Evolutionary conservation across 768 basidiomycete genomes (phyloP).

Genomic region (Trametes cubensis): DNA sequence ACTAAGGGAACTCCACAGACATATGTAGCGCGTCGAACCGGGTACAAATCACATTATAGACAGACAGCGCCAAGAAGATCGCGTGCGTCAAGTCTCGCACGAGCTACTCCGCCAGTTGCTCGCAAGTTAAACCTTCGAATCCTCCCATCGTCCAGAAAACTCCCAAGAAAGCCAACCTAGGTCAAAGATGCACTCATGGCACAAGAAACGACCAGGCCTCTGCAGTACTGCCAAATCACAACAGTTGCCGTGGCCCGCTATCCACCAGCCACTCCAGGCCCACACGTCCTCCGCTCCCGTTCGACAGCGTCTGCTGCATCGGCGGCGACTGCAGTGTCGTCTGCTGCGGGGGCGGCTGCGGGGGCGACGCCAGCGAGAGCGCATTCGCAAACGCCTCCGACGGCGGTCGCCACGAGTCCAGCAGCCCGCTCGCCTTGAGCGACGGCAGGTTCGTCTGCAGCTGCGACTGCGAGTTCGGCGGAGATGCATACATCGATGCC

Average conservation of each 20-base stretch:
- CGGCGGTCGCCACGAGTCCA: conserved; percentile 49
- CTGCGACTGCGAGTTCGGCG: conserved; percentile 1
- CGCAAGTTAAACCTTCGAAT: too few relatives aligned
- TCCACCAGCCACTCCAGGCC: conserved; percentile 64
- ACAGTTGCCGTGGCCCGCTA: not conserved
- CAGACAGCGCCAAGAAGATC: too few relatives aligned
- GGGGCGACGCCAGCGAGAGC: conserved; percentile 21
- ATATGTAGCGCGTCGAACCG: too few relatives aligned
- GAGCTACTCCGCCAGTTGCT: too few relatives aligned
- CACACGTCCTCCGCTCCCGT: conserved; percentile 44
- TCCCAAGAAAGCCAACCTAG: too few relatives aligned
- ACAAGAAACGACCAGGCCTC: too few relatives aligned
- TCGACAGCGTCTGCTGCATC: conserved; percentile 2
- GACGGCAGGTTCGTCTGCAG: conserved; percentile 58
- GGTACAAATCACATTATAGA: too few relatives aligned
- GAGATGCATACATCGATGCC: conserved; percentile 5
- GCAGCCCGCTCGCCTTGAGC: conserved; percentile 71
- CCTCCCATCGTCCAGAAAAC: too few relatives aligned
- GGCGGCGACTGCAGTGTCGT: not conserved
- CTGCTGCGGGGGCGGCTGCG: conserved; percentile 1
- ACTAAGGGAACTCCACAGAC: too few relatives aligned
- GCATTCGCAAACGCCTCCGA: conserved; percentile 29
- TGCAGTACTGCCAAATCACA: not conserved
- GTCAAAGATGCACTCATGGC: too few relatives aligned
- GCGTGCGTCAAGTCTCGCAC: too few relatives aligned